Evolutionary conservation across 2,329 filamentous ascomycete genomes (phyloP).

Genomic region (Colletotrichum lentis): DNA sequence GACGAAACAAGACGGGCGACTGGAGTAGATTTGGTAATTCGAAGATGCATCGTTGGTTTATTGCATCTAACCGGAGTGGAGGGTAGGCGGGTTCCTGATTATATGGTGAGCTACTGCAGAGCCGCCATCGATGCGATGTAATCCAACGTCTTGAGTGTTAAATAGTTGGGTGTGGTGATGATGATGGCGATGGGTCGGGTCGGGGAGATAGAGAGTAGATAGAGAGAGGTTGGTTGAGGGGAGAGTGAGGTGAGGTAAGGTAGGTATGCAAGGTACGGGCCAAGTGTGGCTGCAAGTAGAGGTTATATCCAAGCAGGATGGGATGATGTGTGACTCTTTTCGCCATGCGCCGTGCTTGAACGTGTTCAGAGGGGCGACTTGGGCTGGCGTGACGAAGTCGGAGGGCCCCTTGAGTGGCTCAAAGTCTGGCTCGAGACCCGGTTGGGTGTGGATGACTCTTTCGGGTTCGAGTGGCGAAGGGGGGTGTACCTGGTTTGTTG

Average conservation of each 20-base stretch:
- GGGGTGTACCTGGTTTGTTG: conserved; percentile 37
- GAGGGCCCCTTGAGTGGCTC: conserved; percentile 37
- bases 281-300: conserved; percentile 35
- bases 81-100: conserved; percentile 41
- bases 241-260: conserved; percentile 14
- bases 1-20: conserved; percentile 70
- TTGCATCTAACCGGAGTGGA: conserved; percentile 46
- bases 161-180: conserved; percentile 16
- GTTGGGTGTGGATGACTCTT: conserved; percentile 43
- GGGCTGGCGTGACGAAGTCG: conserved; percentile 40
- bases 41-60: conserved; percentile 65
- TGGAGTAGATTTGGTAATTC: conserved; percentile 59
- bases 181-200: conserved; percentile 8
- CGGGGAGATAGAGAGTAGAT: conserved; percentile 20
- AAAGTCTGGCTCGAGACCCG: conserved; percentile 32
- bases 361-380: conserved; percentile 39
- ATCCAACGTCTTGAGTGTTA: conserved; percentile 18
- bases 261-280: conserved; percentile 26
- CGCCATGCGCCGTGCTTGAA: conserved; percentile 36
- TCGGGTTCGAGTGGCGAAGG: conserved; percentile 39
- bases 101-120: conserved; percentile 45
- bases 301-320: conserved; percentile 38
- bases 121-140: conserved; percentile 44
- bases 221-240: conserved; percentile 15
- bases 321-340: conserved; percentile 39